These are phyloP conservation scores for Euphorbia lathyris DNA, from an alignment of 345 rosid genomes.

Conservation along the genomic window DNA sequence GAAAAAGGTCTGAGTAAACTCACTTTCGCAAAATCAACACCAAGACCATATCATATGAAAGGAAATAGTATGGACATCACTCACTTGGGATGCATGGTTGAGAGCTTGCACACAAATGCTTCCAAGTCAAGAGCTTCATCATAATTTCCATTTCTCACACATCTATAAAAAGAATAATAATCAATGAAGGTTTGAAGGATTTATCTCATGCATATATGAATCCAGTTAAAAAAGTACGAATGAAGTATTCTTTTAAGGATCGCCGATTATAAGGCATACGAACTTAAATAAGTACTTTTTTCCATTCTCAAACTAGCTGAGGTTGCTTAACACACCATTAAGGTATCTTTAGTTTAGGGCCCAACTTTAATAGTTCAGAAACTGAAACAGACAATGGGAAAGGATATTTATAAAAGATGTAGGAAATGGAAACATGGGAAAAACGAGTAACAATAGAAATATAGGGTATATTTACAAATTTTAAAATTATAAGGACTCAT, in stretches of 20 bases:
- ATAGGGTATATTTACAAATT: no score
- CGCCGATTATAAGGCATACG: neutral
- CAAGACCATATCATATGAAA: neutral
- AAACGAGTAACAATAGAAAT: no score
- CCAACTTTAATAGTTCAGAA: neutral
- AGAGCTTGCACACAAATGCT: slow-evolving; percentile 85
- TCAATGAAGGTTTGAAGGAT: slow-evolving; percentile 3
- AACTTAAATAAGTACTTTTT: neutral
- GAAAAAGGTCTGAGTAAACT: slow-evolving; percentile 21
- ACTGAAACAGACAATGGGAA: no score
- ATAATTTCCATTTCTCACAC: slow-evolving; percentile 93
- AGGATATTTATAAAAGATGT: no score
- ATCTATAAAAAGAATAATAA: slow-evolving; percentile 50
- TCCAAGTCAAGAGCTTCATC: slow-evolving; percentile 98
- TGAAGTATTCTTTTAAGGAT: neutral
- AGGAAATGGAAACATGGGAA: no score
- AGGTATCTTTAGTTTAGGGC: neutral
- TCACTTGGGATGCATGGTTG: slow-evolving; percentile 98
- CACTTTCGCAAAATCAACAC: slow-evolving; percentile 18
- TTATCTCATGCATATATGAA: neutral
- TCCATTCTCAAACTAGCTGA: neutral
- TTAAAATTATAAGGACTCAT: no score
- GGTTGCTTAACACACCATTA: neutral
- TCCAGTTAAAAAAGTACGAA: neutral
- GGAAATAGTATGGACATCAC: slow-evolving; percentile 28